Conservation (phyloP, 805 yeast species). For the Ogataea salicorniae region DNA sequence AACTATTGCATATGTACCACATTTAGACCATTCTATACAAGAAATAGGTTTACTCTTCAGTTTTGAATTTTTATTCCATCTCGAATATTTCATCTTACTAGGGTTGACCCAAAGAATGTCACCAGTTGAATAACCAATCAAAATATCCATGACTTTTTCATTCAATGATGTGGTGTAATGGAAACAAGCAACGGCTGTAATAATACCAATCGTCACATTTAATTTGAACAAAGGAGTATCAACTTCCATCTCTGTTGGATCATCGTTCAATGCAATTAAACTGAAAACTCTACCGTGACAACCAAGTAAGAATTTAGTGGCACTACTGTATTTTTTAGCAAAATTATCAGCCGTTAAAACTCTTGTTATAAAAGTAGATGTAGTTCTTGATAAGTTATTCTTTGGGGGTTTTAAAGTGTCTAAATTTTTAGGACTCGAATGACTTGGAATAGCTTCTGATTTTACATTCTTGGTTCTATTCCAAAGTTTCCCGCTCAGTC, state of each 20-base stretch:
- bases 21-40: conserved; percentile 43
- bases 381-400: conserved; percentile 26
- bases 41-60: conserved; percentile 38
- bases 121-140: conserved; percentile 64
- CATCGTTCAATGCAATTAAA: conserved; percentile 35
- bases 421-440: not conserved
- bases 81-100: conserved; percentile 39
- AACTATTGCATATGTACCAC: conserved; percentile 45
- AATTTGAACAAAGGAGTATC: conserved; percentile 41
- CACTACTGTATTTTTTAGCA: conserved; percentile 24
- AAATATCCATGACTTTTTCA: conserved; percentile 42
- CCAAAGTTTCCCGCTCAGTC: conserved; percentile 8
- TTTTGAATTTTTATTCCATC: conserved; percentile 48
- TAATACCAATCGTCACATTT: conserved; percentile 33
- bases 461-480: conserved; percentile 7
- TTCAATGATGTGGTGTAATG: conserved; percentile 17
- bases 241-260: conserved; percentile 36
- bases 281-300: conserved; percentile 49
- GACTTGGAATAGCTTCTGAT: conserved; percentile 3
- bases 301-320: conserved; percentile 34
- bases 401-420: conserved; percentile 28
- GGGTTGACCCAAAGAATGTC: conserved; percentile 61
- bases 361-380: conserved; percentile 32
- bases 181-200: conserved; percentile 36
- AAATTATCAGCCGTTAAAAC: conserved; percentile 28